Conservation (phyloP, 441 rosid species). For the Metrosideros polymorpha region DNA sequence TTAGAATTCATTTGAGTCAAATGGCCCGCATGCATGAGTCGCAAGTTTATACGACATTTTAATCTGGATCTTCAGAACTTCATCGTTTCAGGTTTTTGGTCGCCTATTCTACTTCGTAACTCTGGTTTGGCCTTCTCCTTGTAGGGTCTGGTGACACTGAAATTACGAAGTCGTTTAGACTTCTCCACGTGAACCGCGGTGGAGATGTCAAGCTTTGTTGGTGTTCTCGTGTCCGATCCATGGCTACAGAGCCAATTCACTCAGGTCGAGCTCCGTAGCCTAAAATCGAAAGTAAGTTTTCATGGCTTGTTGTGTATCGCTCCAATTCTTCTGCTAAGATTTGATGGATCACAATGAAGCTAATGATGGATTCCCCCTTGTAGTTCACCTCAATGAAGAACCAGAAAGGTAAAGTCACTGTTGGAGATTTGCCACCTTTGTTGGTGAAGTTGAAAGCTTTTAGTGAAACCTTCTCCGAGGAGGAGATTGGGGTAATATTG, state of each 20-base stretch:
- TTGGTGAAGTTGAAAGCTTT: slow-evolving; percentile 50
- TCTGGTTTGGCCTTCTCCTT: neutral
- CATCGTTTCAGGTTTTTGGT: neutral
- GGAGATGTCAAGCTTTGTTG: slow-evolving; percentile 53
- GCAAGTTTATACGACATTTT: neutral
- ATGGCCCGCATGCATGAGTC: neutral
- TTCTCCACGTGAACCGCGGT: slow-evolving; percentile 5
- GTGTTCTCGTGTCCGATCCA: slow-evolving; percentile 52
- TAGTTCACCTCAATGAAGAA: slow-evolving; percentile 44
- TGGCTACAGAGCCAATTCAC: slow-evolving; percentile 65
- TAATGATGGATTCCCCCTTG: neutral
- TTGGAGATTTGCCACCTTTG: slow-evolving; percentile 36
- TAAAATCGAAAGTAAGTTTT: slow-evolving; percentile 36
- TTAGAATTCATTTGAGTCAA: neutral
- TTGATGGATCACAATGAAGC: neutral
- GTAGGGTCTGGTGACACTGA: slow-evolving; percentile 2
- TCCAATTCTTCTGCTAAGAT: neutral
- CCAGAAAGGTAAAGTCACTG: slow-evolving; percentile 32
- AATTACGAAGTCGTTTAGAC: slow-evolving; percentile 2
- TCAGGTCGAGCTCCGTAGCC: slow-evolving; percentile 64
- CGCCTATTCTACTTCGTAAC: neutral
- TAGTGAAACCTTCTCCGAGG: slow-evolving; percentile 35
- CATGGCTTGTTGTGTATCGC: neutral
- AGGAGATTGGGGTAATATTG: slow-evolving; percentile 40
- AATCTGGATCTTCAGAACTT: neutral